These are phyloP conservation scores for Diplodia scrobiculata DNA, from an alignment of 2,329 filamentous ascomycete species.

Conservation along the genomic window DNA sequence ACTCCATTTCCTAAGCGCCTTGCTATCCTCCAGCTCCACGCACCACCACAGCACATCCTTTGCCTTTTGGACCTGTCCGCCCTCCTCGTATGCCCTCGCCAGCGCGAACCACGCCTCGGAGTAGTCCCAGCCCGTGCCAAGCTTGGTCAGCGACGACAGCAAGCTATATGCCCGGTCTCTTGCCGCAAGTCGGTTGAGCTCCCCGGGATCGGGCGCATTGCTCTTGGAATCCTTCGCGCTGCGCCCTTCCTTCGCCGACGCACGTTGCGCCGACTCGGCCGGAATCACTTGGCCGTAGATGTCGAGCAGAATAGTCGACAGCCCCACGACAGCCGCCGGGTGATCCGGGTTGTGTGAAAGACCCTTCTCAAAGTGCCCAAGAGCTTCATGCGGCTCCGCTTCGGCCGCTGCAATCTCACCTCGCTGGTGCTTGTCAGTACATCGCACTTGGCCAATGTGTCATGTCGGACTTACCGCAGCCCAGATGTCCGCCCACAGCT, in stretches of 20 bases:
- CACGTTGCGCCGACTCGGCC: constrained; percentile 56
- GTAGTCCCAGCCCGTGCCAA: constrained; percentile 85
- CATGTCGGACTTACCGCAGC: constrained; percentile 65
- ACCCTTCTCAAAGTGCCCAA: constrained; percentile 78
- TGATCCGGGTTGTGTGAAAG: constrained; percentile 80
- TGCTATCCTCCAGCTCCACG: constrained; percentile 86
- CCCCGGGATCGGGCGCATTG: constrained; percentile 57
- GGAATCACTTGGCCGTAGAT: constrained; percentile 68
- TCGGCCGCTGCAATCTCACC: constrained; percentile 68
- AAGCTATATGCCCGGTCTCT: constrained; percentile 86
- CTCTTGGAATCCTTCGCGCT: background rate
- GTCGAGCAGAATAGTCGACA: constrained; percentile 84
- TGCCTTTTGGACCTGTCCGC: constrained; percentile 80
- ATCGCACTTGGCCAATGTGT: background rate
- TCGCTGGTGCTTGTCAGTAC: constrained; percentile 53
- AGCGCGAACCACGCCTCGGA: constrained; percentile 92
- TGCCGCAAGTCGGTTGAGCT: constrained; percentile 81
- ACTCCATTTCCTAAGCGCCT: constrained; percentile 76
- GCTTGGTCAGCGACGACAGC: constrained; percentile 78
- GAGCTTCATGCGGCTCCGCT: constrained; percentile 66
- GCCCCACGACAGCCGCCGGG: constrained; percentile 72
- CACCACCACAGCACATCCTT: constrained; percentile 97
- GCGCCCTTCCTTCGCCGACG: background rate
- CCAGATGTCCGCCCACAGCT: constrained; percentile 80
- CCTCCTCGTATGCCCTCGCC: constrained; percentile 82